A percentile compares a stretch with the other conserved stretches of the same genome.
phyloP scores from a whole-genome alignment of 116 monocot species.

The Phalaenopsis hybrid region DNA sequence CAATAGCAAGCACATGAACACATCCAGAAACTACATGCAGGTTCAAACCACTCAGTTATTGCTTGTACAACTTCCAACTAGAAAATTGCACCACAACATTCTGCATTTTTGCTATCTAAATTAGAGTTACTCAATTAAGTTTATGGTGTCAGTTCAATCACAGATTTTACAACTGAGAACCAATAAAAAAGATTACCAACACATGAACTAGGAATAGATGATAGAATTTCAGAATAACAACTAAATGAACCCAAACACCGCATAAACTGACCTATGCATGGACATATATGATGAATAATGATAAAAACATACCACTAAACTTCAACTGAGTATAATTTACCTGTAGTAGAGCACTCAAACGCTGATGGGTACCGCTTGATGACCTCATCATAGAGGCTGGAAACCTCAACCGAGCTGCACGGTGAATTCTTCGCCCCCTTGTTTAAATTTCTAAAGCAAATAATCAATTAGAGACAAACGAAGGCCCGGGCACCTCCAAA shows the following conservation, averaged over 20 bases:
- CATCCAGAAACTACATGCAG: not conserved
- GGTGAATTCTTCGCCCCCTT: slow-evolving; percentile 18
- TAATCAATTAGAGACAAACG: not conserved
- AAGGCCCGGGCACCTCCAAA: not conserved
- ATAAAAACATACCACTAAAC: not conserved
- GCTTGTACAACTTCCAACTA: not conserved
- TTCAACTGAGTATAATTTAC: slow-evolving; percentile 35
- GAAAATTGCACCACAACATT: not conserved
- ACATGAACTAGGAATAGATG: not conserved
- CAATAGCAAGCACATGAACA: not conserved
- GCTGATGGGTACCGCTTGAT: slow-evolving; percentile 61
- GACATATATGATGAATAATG: not conserved
- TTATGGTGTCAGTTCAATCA: not conserved
- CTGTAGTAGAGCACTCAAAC: slow-evolving; percentile 46
- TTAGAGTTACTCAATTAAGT: not conserved
- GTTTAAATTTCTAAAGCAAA: slow-evolving; percentile 50
- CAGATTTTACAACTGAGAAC: not conserved
- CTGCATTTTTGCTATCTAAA: not conserved
- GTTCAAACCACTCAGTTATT: slow-evolving; percentile 5
- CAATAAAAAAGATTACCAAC: not conserved
- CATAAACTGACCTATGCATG: not conserved
- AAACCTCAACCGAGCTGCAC: slow-evolving; percentile 20
- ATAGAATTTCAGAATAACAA: slow-evolving; percentile 3
- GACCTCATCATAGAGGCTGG: slow-evolving; percentile 68
- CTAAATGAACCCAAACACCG: not conserved